Base-by-base conservation (phyloP, 352 stramenopile genomes). In the Globisporangium barbulae region DNA sequence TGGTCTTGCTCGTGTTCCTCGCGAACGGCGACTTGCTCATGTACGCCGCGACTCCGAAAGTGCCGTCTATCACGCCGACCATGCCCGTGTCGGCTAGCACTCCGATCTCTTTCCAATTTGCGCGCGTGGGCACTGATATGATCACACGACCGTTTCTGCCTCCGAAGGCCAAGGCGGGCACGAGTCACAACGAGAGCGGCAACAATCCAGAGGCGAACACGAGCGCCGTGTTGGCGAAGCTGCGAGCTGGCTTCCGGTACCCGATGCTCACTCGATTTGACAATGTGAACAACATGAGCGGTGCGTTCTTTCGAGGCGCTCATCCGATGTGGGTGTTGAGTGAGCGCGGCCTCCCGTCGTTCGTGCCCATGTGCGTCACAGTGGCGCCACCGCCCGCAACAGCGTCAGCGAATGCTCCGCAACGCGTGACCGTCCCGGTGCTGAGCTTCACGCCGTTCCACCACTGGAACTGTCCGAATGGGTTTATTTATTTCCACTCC, bases 401-500 rank as follows among this genome's bases (percentile, higher is more conserved):
- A 17, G 48, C 68, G 9, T 53, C 68, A 22, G 39, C 64, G 17
- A 80, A 72, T 52, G 61, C 58, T 2, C 63, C 72, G n/a, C 80
- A 74, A 0, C 65, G 64, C 31, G 75, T 91, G 19, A 88, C 76
- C 17, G 83, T 96, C 1, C 87, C 87, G 1, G 85, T 96, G n/a
- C 73, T 94, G 52, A 91, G 85, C 64, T 94, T 92, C 59, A 94
- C 87, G 33, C 79, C 85, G 1, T 96, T 96, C 67, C 83, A 96
- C 37, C 87, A 96, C 56, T 93, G 83, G 84, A 94, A 96, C 60
- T 96, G 85, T 48, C 87, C 87, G 2, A 89, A 92, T 60, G 87
- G 87, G 0, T 96, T 96, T 63, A 93, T 94, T 54, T 96, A 94
- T 64, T 96, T 91, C 73, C 87, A 96, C 58, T 94, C 85, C 4